Evolutionary conservation across 495 filamentous ascomycete species (phyloP).

Genomic region (Neurospora tetrasperma): DNA sequence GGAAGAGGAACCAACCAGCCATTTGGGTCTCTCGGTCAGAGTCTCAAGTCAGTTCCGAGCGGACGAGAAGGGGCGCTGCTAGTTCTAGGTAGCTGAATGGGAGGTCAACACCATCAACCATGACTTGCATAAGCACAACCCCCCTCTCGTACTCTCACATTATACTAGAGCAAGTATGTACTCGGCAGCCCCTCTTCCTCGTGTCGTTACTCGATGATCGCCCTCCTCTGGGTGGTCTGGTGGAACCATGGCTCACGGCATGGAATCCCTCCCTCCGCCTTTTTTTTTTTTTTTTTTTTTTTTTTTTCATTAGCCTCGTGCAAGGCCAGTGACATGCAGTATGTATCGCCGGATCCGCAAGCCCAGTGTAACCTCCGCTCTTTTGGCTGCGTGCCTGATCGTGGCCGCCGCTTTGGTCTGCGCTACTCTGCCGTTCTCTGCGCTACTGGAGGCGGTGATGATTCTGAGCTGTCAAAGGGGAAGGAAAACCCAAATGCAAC

Average conservation of each 20-base stretch:
- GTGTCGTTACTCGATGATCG: background rate
- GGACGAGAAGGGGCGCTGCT: background rate
- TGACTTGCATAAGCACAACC: background rate
- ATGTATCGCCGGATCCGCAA: background rate
- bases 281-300: background rate
- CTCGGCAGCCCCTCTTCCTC: background rate
- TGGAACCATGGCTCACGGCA: background rate
- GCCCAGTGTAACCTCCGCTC: background rate
- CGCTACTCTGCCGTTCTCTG: background rate
- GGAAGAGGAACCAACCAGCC: background rate
- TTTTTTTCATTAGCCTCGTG: background rate
- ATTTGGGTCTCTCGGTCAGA: background rate
- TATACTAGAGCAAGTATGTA: background rate
- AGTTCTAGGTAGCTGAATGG: background rate
- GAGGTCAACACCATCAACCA: background rate
- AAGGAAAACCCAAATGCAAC: background rate
- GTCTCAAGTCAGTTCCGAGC: background rate
- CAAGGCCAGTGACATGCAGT: background rate
- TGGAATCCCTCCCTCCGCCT: background rate
- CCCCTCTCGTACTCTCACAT: background rate
- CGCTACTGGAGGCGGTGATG: background rate
- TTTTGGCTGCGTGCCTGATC: slow-evolving; percentile 1
- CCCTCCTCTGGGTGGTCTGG: background rate
- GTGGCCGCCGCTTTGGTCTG: background rate
- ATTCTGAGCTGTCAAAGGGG: background rate